A percentile compares a stretch with the other conserved stretches of the same genome.
These are phyloP conservation scores for Daldinia childiae DNA, from an alignment of 495 filamentous ascomycete species.

Conservation along the genomic window DNA sequence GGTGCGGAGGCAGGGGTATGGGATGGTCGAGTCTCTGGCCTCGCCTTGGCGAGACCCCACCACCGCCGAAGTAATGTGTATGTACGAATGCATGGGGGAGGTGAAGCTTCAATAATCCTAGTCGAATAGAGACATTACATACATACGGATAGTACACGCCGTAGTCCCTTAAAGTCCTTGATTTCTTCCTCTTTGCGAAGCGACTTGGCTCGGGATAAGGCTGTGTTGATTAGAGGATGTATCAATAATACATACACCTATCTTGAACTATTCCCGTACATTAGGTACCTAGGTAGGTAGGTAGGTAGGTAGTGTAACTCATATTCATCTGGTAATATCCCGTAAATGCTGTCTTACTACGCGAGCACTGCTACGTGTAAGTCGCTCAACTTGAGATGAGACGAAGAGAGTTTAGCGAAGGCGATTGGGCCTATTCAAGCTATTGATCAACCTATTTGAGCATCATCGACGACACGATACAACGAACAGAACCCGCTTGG, in stretches of 20 bases:
- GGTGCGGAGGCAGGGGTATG: slow-evolving; percentile 41
- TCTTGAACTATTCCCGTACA: background rate
- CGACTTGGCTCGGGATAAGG: slow-evolving; percentile 14
- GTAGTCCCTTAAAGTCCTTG: background rate
- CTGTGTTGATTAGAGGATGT: slow-evolving; percentile 15
- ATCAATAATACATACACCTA: slow-evolving; percentile 2
- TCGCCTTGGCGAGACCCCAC: slow-evolving; percentile 22
- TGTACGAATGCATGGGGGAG: slow-evolving; percentile 24
- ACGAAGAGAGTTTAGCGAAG: slow-evolving; percentile 22
- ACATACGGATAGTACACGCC: background rate
- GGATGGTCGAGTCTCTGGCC: slow-evolving; percentile 36
- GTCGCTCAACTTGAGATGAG: slow-evolving; percentile 27
- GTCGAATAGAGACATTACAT: background rate
- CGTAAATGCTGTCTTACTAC: background rate
- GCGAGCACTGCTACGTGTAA: background rate
- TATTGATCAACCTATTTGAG: slow-evolving; percentile 30
- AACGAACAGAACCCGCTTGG: slow-evolving; percentile 20
- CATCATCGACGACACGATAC: slow-evolving; percentile 9
- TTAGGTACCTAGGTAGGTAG: background rate
- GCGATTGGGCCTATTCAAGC: slow-evolving; percentile 14
- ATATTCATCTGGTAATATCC: background rate
- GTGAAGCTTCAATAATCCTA: slow-evolving; percentile 34
- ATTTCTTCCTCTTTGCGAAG: background rate
- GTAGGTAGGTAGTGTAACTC: background rate
- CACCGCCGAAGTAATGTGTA: slow-evolving; percentile 3